Percentiles rank a stretch among this genome's conserved stretches.
Evolutionary conservation across 2,329 filamentous ascomycete species (phyloP).

Genomic region (Colletotrichum australisinense): DNA sequence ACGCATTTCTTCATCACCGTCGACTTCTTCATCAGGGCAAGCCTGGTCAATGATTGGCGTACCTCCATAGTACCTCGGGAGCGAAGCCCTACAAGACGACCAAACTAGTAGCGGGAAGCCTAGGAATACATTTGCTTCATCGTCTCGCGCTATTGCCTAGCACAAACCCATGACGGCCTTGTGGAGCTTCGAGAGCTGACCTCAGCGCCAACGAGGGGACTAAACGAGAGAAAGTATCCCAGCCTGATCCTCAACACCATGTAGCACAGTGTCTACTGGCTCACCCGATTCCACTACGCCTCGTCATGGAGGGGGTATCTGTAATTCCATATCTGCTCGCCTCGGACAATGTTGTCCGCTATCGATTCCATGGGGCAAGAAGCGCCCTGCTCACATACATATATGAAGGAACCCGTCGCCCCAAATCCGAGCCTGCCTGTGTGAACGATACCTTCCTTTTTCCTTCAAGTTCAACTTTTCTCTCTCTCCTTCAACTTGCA

Average conservation of each 20-base stretch:
- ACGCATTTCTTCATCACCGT: conserved; percentile 14
- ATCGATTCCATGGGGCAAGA: neutral
- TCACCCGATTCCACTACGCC: neutral
- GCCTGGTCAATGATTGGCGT: conserved; percentile 1
- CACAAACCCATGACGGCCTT: conserved; percentile 16
- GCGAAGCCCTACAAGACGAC: conserved; percentile 17
- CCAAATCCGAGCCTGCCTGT: neutral
- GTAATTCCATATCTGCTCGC: neutral
- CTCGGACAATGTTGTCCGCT: neutral
- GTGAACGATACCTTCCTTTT: neutral
- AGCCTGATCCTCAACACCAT: conserved; percentile 21
- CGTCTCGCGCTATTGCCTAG: conserved; percentile 9
- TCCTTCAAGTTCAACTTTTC: neutral
- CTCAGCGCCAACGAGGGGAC: conserved; percentile 22
- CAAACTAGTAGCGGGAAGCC: conserved; percentile 19
- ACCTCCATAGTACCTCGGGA: conserved; percentile 5
- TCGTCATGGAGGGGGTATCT: conserved; percentile 1
- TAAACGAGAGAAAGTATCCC: neutral
- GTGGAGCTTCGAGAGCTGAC: conserved; percentile 28
- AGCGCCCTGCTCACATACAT: neutral
- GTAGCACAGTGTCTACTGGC: neutral
- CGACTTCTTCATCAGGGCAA: conserved; percentile 20
- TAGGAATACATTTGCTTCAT: conserved; percentile 10
- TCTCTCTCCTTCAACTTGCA: neutral
- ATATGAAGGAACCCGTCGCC: conserved; percentile 21